Evolutionary conservation across 2,329 filamentous ascomycete genomes (phyloP).

Genomic region (Onygenales sp.): DNA sequence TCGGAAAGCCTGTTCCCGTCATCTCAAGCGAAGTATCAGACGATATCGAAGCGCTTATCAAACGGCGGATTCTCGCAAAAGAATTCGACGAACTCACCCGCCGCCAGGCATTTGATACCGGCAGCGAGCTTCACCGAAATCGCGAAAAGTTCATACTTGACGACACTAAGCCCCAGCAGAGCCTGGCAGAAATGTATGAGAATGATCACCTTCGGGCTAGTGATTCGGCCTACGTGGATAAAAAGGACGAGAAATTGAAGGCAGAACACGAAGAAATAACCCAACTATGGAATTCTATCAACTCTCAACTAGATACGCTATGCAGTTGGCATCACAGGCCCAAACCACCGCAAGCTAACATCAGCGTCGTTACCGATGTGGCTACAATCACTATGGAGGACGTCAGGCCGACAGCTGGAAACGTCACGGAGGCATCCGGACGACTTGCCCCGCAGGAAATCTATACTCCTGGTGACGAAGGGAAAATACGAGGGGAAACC

Average conservation of each 20-base stretch:
- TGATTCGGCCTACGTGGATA: constrained; percentile 72
- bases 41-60: constrained; percentile 87
- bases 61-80: constrained; percentile 76
- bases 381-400: constrained; percentile 94
- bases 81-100: constrained; percentile 89
- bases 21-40: constrained; percentile 88
- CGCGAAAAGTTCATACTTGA: constrained; percentile 70
- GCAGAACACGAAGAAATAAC: constrained; percentile 78
- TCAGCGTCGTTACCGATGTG: constrained; percentile 82
- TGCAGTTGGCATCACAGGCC: constrained; percentile 95
- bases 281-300: constrained; percentile 71
- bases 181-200: constrained; percentile 88
- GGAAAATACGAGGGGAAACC: constrained; percentile 56
- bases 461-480: constrained; percentile 68
- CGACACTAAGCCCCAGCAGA: constrained; percentile 77
- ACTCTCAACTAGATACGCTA: constrained; percentile 72
- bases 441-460: constrained; percentile 91
- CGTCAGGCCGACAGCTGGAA: constrained; percentile 73
- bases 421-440: constrained; percentile 48
- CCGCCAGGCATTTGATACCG: constrained; percentile 65
- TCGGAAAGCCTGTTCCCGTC: constrained; percentile 88
- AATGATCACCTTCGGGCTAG: constrained; percentile 73
- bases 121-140: constrained; percentile 45
- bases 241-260: constrained; percentile 69
- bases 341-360: constrained; percentile 67